These are phyloP conservation scores for Immersiporthe knoxdaviesiana DNA, from an alignment of 2,329 filamentous ascomycete genomes.

Conservation along the genomic window DNA sequence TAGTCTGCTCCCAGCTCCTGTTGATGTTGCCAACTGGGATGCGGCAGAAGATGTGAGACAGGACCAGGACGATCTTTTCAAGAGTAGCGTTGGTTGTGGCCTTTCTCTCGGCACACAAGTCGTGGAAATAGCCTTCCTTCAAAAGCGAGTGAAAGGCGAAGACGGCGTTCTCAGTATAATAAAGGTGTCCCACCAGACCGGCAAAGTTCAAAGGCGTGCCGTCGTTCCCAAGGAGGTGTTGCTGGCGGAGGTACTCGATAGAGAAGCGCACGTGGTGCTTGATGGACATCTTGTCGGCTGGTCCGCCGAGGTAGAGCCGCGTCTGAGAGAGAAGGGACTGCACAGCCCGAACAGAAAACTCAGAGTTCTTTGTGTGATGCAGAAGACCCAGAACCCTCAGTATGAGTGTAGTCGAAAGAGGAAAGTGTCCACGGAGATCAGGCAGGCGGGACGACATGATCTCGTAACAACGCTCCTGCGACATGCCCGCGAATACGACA, in stretches of 20 bases:
- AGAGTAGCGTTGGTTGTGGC: constrained; percentile 53
- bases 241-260: constrained; percentile 75
- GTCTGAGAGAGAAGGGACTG: constrained; percentile 71
- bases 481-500: constrained; percentile 74
- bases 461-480: constrained; percentile 62
- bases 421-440: constrained; percentile 77
- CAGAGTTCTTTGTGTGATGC: constrained; percentile 65
- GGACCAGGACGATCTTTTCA: constrained; percentile 66
- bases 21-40: constrained; percentile 49
- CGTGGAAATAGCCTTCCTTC: constrained; percentile 69
- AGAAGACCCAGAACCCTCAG: constrained; percentile 70
- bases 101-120: constrained; percentile 62
- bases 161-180: constrained; percentile 74
- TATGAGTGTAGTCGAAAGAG: constrained; percentile 73
- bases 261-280: constrained; percentile 80
- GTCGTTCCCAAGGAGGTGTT: constrained; percentile 62
- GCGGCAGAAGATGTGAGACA: constrained; percentile 73
- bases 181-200: constrained; percentile 70
- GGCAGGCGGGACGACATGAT: constrained; percentile 75
- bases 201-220: constrained; percentile 75
- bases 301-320: constrained; percentile 70
- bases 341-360: constrained; percentile 64
- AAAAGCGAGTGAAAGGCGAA: constrained; percentile 79
- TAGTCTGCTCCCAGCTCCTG: constrained; percentile 49
- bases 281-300: constrained; percentile 68